These are phyloP conservation scores for Rhododendron simsii DNA, from an alignment of 148 eudicot genomes.

Conservation along the genomic window DNA sequence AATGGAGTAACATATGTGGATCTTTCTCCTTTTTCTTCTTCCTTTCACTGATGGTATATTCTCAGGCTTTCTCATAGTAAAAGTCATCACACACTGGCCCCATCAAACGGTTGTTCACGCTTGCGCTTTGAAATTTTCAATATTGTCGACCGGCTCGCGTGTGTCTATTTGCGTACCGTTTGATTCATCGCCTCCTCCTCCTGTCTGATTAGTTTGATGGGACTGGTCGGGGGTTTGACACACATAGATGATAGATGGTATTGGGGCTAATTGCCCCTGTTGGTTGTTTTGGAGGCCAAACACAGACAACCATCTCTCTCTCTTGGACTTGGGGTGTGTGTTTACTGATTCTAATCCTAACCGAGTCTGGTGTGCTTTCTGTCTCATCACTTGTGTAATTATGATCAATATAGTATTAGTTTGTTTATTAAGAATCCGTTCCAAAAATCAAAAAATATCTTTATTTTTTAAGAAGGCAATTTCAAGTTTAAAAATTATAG, in stretches of 20 bases:
- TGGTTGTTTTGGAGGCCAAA: slow-evolving; percentile 6
- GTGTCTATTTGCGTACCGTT: slow-evolving; percentile 11
- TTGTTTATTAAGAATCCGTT: not conserved
- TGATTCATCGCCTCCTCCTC: not conserved
- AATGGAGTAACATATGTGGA: not conserved
- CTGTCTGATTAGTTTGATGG: slow-evolving; percentile 3
- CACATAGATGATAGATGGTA: not conserved
- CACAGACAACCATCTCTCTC: slow-evolving; percentile 1
- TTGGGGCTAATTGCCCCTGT: not conserved
- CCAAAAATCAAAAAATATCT: no score
- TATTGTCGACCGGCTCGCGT: not conserved
- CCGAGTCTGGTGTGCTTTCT: not conserved
- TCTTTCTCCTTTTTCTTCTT: not conserved
- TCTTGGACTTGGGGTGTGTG: not conserved
- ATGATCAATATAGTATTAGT: not conserved
- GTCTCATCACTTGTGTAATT: slow-evolving; percentile 1
- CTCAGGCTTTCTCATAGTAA: not conserved
- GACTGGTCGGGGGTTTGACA: slow-evolving; percentile 8
- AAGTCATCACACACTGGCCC: not conserved
- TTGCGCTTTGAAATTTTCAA: not conserved
- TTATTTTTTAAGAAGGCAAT: no score
- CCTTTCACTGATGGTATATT: not conserved
- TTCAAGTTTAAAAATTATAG: no score
- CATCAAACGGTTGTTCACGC: slow-evolving; percentile 1
- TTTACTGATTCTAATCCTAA: not conserved